These are phyloP conservation scores for Nakazawaea sp. DNA, from an alignment of 805 yeast species.

Conservation along the genomic window DNA sequence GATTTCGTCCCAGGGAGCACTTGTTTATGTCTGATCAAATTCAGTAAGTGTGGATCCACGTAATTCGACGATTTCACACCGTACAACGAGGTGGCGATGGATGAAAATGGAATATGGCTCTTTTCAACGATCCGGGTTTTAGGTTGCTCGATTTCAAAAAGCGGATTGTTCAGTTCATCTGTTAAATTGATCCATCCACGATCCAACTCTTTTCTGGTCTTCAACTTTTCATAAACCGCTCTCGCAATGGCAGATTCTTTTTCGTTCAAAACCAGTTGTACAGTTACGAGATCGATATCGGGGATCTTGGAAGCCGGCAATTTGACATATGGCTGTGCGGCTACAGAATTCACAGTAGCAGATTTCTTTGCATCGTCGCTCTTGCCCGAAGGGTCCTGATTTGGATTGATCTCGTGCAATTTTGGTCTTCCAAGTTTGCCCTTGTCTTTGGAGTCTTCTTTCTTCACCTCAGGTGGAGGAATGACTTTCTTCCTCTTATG, in stretches of 20 bases:
- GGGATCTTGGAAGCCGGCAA: slow-evolving; percentile 89
- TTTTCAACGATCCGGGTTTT: slow-evolving; percentile 41
- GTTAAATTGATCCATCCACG: slow-evolving; percentile 78
- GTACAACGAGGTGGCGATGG: slow-evolving; percentile 63
- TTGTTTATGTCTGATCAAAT: slow-evolving; percentile 36
- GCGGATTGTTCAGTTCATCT: slow-evolving; percentile 81
- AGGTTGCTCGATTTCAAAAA: slow-evolving; percentile 59
- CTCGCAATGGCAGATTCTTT: slow-evolving; percentile 72
- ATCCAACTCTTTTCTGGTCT: slow-evolving; percentile 62
- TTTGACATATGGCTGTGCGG: slow-evolving; percentile 74
- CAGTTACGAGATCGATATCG: slow-evolving; percentile 82
- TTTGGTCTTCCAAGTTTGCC: slow-evolving; percentile 12
- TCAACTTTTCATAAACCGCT: slow-evolving; percentile 82
- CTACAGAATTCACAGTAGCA: slow-evolving; percentile 15
- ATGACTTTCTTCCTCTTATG: slow-evolving; percentile 60
- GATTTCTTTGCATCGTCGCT: not conserved
- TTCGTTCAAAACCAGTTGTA: slow-evolving; percentile 63
- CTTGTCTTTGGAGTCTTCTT: slow-evolving; percentile 15
- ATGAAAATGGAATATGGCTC: slow-evolving; percentile 70
- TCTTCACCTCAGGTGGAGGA: slow-evolving; percentile 16
- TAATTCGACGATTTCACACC: slow-evolving; percentile 59
- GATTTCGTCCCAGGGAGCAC: slow-evolving; percentile 37
- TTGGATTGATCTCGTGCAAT: slow-evolving; percentile 16
- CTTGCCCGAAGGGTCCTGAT: slow-evolving; percentile 11
- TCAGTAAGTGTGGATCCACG: slow-evolving; percentile 32